Percentiles rank a stretch among this genome's conserved stretches.
These are phyloP conservation scores for Acorus calamus DNA, from an alignment of 106 monocot genomes.

Conservation along the genomic window DNA sequence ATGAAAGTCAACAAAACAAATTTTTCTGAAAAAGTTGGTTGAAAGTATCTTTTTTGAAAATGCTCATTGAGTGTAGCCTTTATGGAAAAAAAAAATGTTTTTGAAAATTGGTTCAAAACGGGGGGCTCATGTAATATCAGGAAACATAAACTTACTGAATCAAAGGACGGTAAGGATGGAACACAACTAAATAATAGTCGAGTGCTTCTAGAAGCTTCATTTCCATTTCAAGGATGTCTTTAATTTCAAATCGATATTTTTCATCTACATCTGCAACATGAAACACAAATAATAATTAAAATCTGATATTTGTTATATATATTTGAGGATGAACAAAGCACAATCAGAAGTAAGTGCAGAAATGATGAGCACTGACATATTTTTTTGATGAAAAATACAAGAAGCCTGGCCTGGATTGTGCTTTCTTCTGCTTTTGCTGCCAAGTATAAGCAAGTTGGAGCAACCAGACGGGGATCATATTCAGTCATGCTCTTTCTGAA, in stretches of 20 bases:
- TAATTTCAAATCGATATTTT: conserved; percentile 81
- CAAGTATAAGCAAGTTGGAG: conserved; percentile 91
- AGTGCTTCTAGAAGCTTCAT: conserved; percentile 99
- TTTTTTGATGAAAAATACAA: conserved; percentile 93
- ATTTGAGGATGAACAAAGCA: not conserved
- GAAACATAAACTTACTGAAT: conserved; percentile 57
- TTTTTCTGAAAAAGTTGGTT: too few species aligned
- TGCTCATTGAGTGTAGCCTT: too few species aligned
- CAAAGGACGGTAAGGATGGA: conserved; percentile 89
- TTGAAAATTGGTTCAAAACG: too few species aligned
- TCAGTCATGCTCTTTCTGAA: conserved; percentile 92
- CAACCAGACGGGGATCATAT: conserved; percentile 95
- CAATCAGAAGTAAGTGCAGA: not conserved
- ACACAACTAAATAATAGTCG: conserved; percentile 98
- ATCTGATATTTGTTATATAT: not conserved
- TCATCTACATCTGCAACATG: conserved; percentile 61
- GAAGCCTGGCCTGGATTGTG: conserved; percentile 92
- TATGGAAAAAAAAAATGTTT: too few species aligned
- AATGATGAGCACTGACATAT: conserved; percentile 34
- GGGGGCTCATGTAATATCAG: not conserved
- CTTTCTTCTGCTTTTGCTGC: conserved; percentile 99
- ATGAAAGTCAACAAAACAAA: too few species aligned
- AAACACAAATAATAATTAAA: not conserved
- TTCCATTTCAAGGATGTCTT: conserved; percentile 99
- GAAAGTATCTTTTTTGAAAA: too few species aligned